Conservation (phyloP, 2,329 filamentous ascomycete species). For the Ceratocystis papillata region DNA sequence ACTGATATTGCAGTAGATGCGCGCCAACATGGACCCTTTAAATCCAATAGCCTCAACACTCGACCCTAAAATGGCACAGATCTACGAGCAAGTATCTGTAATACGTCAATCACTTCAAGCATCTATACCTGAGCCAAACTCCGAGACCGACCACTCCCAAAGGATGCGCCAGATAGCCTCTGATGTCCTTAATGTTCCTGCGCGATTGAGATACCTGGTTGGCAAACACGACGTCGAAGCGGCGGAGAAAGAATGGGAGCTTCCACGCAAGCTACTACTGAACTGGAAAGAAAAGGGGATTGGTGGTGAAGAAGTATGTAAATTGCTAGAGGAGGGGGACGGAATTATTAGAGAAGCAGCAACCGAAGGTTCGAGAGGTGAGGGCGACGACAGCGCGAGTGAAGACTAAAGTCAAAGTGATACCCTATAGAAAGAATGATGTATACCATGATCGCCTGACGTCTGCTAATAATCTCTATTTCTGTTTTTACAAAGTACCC, state of each 20-base stretch:
- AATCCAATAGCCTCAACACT: conserved; percentile 64
- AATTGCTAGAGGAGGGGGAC: conserved; percentile 45
- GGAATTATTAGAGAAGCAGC: conserved; percentile 35
- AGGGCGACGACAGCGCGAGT: conserved; percentile 12
- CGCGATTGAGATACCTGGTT: conserved; percentile 47
- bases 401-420: conserved; percentile 11
- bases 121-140: conserved; percentile 39
- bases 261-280: conserved; percentile 42
- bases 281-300: conserved; percentile 45
- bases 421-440: conserved; percentile 18
- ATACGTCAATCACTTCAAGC: conserved; percentile 44
- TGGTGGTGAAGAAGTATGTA: conserved; percentile 45
- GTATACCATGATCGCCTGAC: too few species aligned
- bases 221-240: conserved; percentile 49
- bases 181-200: conserved; percentile 52
- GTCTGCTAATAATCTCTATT: too few species aligned
- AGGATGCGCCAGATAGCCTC: conserved; percentile 47
- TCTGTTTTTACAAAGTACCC: conserved; percentile 26
- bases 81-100: conserved; percentile 51
- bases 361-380: not conserved
- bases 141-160: conserved; percentile 28
- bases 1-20: conserved; percentile 45
- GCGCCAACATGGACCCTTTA: conserved; percentile 67
- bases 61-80: conserved; percentile 61
- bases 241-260: conserved; percentile 47